Base-by-base conservation (phyloP, 345 rosid genomes). In the Pistacia vera region DNA sequence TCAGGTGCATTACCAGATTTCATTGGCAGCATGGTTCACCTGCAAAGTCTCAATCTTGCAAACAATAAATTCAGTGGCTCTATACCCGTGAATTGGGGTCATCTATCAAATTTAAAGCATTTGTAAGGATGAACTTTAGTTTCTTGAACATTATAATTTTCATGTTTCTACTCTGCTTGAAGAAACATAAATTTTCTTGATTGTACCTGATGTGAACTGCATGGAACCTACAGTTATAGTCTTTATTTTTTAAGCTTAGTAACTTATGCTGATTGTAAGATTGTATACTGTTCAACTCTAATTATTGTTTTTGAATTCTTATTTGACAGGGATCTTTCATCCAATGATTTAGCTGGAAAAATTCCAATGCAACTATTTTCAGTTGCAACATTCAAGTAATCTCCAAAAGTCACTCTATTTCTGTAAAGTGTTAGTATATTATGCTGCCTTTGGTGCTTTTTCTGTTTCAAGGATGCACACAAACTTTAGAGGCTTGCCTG, bases 61-160 rank as follows among this genome's bases (percentile, higher is more conserved):
- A 84, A 85, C 72, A 95, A 95, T 75, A 85, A 83, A 72, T 90
- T 95, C 90, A 86, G 63, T 48, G 97, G 98, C 67, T 84, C 92
- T 8, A 90, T 95, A 84, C 98, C 98, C 1, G 14, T 54, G 35
- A 72, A 79, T 68, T 95, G 97, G 98, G 85, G 82, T 58, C 87
- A 81, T 70, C 90, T 95, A 65, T 78, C 89, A 11, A 87, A 91
- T 80, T 86, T 95, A 71, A 90, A 88, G 81, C 77, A 83, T 79
- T 74, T 95, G 97, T 95, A 85, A 85, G 92, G 74, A 71, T 68
- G 22, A 35, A 1, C 17, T 66, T n/a, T 69, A 38, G 48, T 70
- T 17, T 49, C 63, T 6, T 44, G 41, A 38, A 70, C 56, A 41
- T 62, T 64, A 69, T 11, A 16, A 48, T 38, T 36, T 57, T 71